These are phyloP conservation scores for Rhizopogon salebrosus DNA, from an alignment of 768 basidiomycete species.

Conservation along the genomic window DNA sequence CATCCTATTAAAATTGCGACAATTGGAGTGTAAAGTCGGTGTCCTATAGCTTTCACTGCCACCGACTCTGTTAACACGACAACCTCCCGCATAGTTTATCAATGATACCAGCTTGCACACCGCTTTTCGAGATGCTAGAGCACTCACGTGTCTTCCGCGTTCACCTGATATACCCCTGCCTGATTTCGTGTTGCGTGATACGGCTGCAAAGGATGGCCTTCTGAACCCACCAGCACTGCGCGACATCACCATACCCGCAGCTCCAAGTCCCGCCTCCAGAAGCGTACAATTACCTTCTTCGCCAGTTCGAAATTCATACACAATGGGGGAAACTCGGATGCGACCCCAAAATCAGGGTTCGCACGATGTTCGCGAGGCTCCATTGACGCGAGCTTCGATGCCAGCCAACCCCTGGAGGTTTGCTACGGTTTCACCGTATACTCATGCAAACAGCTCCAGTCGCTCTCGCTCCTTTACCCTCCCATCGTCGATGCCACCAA, in stretches of 20 bases:
- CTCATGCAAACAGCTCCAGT: too few species aligned
- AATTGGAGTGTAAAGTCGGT: slow-evolving; percentile 24
- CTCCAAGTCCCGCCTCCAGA: not conserved
- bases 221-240: not conserved
- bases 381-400: not conserved
- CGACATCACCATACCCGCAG: not conserved
- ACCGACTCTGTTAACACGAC: not conserved
- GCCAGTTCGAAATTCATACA: not conserved
- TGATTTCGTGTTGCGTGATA: not conserved
- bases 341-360: too few species aligned
- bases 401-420: not conserved
- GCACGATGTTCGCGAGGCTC: too few species aligned
- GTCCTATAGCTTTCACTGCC: not conserved
- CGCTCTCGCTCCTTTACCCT: not conserved
- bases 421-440: not conserved
- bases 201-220: not conserved
- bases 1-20: slow-evolving; percentile 22
- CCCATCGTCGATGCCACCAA: not conserved
- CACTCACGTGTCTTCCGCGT: slow-evolving; percentile 22
- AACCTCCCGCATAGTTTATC: slow-evolving; percentile 20
- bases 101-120: slow-evolving; percentile 19
- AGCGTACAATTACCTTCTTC: not conserved
- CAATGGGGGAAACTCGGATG: too few species aligned
- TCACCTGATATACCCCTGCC: slow-evolving; percentile 23
- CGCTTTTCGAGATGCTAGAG: slow-evolving; percentile 30